Percentiles rank a stretch among this genome's conserved stretches.
Evolutionary conservation across 331 rosid genomes (phyloP).

Genomic region (Acacia concinna): DNA sequence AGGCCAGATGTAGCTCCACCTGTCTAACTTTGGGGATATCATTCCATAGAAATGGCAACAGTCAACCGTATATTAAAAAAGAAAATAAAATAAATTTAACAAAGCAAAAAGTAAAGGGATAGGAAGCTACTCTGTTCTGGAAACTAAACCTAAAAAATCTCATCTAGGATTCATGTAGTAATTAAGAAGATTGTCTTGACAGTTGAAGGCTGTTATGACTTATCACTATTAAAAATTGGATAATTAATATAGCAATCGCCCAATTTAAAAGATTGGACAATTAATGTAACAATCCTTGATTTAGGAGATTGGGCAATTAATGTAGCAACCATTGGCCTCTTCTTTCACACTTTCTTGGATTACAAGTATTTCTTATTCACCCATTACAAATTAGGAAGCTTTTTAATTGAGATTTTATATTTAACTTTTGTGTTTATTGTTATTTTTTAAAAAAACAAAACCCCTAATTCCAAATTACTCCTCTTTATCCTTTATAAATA

Average conservation of each 20-base stretch:
- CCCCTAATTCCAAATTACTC: too few species aligned
- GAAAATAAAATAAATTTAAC: not conserved
- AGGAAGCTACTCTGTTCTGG: not conserved
- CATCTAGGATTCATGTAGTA: not conserved
- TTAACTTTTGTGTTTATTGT: not conserved
- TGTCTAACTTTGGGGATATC: too few species aligned
- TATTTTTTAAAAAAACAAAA: too few species aligned
- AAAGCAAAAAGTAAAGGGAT: not conserved
- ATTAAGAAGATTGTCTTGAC: not conserved
- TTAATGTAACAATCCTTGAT: too few species aligned
- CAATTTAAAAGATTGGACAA: too few species aligned
- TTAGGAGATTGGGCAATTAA: not conserved
- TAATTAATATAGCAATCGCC: too few species aligned
- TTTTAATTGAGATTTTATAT: not conserved
- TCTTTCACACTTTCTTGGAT: not conserved
- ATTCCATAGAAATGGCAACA: not conserved
- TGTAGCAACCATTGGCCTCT: not conserved
- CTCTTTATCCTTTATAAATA: conserved; percentile 22
- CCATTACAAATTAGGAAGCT: not conserved
- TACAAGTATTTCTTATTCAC: not conserved
- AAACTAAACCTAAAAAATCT: not conserved
- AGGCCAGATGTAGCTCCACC: too few species aligned
- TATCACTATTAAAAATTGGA: too few species aligned
- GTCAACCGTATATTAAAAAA: not conserved
- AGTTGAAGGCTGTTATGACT: too few species aligned